phyloP scores from a whole-genome alignment of 148 eudicot genomes.

The Pharnaceum exiguum region DNA sequence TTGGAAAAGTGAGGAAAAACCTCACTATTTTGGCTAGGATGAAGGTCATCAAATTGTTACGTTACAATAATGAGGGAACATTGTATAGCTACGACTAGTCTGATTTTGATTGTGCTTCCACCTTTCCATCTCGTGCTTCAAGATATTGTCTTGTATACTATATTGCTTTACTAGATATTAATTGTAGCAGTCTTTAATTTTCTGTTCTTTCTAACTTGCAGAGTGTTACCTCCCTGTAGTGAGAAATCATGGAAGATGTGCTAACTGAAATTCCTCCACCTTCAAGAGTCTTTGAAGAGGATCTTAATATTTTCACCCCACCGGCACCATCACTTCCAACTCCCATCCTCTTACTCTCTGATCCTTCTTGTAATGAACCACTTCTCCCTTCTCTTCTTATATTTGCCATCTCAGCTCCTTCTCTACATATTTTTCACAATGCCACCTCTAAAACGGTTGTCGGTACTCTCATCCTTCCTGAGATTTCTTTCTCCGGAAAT shows the following conservation, averaged over 20 bases:
- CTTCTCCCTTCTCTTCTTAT: conserved; percentile 75
- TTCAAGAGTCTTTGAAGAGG: conserved; percentile 84
- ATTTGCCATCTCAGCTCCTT: conserved; percentile 71
- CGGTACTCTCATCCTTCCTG: conserved; percentile 77
- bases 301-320: conserved; percentile 79
- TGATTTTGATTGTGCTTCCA: no score
- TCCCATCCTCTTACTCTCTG: conserved; percentile 60
- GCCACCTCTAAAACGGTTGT: conserved; percentile 56
- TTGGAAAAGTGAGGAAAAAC: no score
- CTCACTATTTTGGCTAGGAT: no score
- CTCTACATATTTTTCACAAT: conserved; percentile 66
- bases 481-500: conserved; percentile 65
- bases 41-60: no score
- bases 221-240: conserved; percentile 20
- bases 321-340: conserved; percentile 61
- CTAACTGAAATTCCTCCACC: conserved; percentile 92
- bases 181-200: neutral
- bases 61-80: no score
- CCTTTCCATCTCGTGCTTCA: no score
- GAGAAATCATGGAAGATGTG: conserved; percentile 76
- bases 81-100: no score
- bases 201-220: conserved; percentile 20
- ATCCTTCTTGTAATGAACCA: conserved; percentile 31
- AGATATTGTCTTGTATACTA: neutral
- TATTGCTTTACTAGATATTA: neutral